phyloP scores from a whole-genome alignment of 1,139 yeast species.

The Hyphopichia khmerensis region DNA sequence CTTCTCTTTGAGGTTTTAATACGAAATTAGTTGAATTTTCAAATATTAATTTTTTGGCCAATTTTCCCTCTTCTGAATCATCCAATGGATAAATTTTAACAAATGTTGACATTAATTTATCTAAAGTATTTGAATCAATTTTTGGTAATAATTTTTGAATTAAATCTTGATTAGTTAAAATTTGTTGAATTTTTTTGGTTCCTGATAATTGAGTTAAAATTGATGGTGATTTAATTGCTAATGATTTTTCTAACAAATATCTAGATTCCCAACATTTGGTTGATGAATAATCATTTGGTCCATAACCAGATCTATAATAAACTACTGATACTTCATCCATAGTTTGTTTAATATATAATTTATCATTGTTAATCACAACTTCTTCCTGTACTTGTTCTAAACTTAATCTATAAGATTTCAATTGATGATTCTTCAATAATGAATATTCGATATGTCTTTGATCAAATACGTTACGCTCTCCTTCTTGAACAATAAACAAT shows the following conservation, averaged over 20 bases:
- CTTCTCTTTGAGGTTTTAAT: slow-evolving; percentile 95
- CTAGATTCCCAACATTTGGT: slow-evolving; percentile 75
- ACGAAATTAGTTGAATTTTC: slow-evolving; percentile 71
- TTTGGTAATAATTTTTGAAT: slow-evolving; percentile 48
- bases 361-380: slow-evolving; percentile 41
- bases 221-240: slow-evolving; percentile 90
- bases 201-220: slow-evolving; percentile 88
- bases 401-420: slow-evolving; percentile 65
- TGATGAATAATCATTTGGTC: slow-evolving; percentile 68
- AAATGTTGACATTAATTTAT: slow-evolving; percentile 58
- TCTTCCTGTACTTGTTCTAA: slow-evolving; percentile 55
- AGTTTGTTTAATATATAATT: slow-evolving; percentile 51
- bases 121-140: slow-evolving; percentile 20
- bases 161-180: slow-evolving; percentile 57
- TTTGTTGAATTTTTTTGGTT: slow-evolving; percentile 88
- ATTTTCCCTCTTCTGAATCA: slow-evolving; percentile 57
- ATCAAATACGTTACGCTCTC: slow-evolving; percentile 86
- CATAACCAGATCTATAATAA: slow-evolving; percentile 86
- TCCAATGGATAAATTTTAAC: slow-evolving; percentile 88
- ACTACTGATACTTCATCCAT: slow-evolving; percentile 81
- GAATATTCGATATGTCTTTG: slow-evolving; percentile 82
- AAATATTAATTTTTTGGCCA: slow-evolving; percentile 68
- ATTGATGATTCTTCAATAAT: slow-evolving; percentile 53
- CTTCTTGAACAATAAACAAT: slow-evolving; percentile 77
- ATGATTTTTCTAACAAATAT: slow-evolving; percentile 63